Percentiles rank a stretch among this genome's conserved stretches.
phyloP scores from a whole-genome alignment of 2,329 filamentous ascomycete species.

The Cladosporium cucumerinum region DNA sequence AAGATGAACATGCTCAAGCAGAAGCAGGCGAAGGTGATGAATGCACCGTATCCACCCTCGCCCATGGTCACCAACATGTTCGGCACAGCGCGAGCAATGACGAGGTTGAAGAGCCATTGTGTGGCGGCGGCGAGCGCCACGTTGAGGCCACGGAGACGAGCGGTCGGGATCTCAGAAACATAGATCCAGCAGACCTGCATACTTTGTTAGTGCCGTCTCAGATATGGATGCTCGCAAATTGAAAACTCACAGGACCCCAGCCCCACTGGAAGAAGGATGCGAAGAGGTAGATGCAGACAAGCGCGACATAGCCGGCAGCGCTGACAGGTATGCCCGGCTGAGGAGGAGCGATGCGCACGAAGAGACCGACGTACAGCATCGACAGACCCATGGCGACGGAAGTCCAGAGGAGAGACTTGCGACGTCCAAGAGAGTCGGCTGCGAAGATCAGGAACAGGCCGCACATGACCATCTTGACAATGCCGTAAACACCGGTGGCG shows the following conservation, averaged over 20 bases:
- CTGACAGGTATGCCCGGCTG: constrained; percentile 53
- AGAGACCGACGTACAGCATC: constrained; percentile 71
- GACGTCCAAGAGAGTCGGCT: constrained; percentile 70
- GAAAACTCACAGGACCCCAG: constrained; percentile 55
- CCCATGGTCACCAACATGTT: constrained; percentile 62
- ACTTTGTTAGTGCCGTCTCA: not conserved
- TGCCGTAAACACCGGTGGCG: constrained; percentile 70
- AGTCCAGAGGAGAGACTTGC: constrained; percentile 47
- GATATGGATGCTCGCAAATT: not conserved
- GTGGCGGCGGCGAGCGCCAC: constrained; percentile 66
- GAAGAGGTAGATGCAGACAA: constrained; percentile 70
- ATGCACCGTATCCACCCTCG: constrained; percentile 29
- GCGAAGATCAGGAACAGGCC: constrained; percentile 67
- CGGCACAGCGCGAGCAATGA: constrained; percentile 64
- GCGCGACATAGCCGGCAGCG: constrained; percentile 65
- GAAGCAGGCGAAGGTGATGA: constrained; percentile 64
- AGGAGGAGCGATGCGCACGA: constrained; percentile 61
- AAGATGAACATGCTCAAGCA: constrained; percentile 64
- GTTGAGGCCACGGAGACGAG: constrained; percentile 63
- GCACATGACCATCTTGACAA: constrained; percentile 66
- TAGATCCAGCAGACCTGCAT: constrained; percentile 66
- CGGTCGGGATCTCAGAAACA: constrained; percentile 66
- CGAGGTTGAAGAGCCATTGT: constrained; percentile 67
- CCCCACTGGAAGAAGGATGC: constrained; percentile 62
- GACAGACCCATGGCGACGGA: constrained; percentile 52